phyloP scores from a whole-genome alignment of 441 rosid genomes.

The Syzygium malaccense region DNA sequence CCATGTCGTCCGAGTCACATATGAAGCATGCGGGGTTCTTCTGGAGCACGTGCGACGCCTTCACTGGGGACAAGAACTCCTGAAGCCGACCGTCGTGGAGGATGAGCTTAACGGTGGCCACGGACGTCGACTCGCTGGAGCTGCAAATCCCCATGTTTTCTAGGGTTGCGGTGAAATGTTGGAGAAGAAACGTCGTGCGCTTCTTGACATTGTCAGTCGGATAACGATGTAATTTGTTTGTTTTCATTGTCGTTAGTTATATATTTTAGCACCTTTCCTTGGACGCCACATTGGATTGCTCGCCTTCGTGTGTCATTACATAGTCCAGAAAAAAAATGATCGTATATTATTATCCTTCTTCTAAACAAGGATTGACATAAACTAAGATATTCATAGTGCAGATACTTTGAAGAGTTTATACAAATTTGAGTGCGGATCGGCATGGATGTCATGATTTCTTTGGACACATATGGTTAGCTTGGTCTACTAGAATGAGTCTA shows the following conservation, averaged over 20 bases:
- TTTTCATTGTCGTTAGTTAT: neutral
- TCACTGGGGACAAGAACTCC: slow-evolving; percentile 17
- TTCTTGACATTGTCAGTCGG: neutral
- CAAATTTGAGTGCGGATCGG: neutral
- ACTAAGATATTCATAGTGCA: neutral
- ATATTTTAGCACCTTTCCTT: neutral
- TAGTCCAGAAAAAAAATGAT: neutral
- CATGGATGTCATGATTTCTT: neutral
- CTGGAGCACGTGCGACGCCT: slow-evolving; percentile 9
- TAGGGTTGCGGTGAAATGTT: neutral
- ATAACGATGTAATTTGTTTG: neutral
- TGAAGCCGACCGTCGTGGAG: slow-evolving; percentile 27
- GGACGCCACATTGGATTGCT: neutral
- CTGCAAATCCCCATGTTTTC: slow-evolving; percentile 25
- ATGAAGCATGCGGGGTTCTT: slow-evolving; percentile 19
- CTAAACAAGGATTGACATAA: neutral
- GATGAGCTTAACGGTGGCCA: slow-evolving; percentile 26
- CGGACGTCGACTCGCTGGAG: slow-evolving; percentile 17
- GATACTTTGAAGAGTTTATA: neutral
- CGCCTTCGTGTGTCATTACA: neutral
- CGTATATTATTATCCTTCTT: neutral
- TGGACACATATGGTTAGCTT: neutral
- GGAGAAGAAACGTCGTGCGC: neutral
- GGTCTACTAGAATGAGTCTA: neutral
- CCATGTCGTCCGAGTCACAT: slow-evolving; percentile 22